These are phyloP conservation scores for Paecilomyces dactylethromorphus DNA, from an alignment of 2,329 filamentous ascomycete species.

Conservation along the genomic window DNA sequence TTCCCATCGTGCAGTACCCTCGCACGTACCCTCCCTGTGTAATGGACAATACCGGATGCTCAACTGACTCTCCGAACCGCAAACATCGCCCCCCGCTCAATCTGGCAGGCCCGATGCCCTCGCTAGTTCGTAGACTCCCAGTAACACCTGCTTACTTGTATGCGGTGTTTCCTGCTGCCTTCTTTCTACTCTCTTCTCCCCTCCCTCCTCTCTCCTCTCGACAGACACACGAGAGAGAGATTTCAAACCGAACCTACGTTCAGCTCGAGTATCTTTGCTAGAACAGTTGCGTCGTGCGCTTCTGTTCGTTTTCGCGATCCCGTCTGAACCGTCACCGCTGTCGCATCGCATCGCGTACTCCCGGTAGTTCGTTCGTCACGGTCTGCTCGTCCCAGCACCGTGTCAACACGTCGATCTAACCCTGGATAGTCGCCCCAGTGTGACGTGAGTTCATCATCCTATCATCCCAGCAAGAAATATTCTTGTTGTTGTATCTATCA, in stretches of 20 bases:
- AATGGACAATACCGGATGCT: background rate
- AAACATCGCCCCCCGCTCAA: background rate
- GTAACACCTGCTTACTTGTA: background rate
- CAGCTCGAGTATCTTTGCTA: background rate
- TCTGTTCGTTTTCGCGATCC: background rate
- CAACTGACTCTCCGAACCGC: background rate
- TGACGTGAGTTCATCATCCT: constrained; percentile 4
- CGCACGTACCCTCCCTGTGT: background rate
- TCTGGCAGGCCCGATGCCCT: background rate
- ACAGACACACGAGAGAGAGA: background rate
- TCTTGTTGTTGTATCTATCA: background rate
- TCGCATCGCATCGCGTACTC: constrained; percentile 4
- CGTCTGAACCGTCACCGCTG: background rate
- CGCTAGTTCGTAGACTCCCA: background rate
- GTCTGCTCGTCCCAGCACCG: background rate
- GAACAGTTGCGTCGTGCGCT: constrained; percentile 2
- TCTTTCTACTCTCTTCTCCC: background rate
- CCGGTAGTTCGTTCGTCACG: constrained; percentile 1
- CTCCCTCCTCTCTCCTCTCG: background rate
- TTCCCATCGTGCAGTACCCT: background rate
- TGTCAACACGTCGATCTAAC: background rate
- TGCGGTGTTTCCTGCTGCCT: background rate
- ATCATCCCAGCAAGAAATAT: background rate
- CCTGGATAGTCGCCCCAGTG: background rate
- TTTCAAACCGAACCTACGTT: background rate